Evolutionary conservation across 2,329 filamentous ascomycete species (phyloP), one percentile per base, ranked within the genome.

Genomic region (Microsporum ferrugineum): DNA sequence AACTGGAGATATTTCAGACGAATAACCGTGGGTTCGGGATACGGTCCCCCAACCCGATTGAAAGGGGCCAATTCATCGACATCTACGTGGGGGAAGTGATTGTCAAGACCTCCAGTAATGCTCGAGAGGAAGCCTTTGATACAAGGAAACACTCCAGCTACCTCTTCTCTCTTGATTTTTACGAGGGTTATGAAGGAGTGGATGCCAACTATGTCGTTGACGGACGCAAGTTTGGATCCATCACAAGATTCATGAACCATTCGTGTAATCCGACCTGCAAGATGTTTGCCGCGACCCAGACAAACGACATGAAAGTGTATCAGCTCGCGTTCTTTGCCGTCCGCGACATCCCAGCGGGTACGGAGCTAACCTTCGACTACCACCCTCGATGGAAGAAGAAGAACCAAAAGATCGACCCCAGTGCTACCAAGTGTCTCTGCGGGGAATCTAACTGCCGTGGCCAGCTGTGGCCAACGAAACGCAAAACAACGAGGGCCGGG

Each of bases 331-430:
- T 80, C 61, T 80, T 80, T 43, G 73, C 78, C 0, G 64, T 75
- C 0, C 68, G 69, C 1, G 72, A 76, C 12, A 78, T 80, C 14
- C 68, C 70, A 0, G 69, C 73, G 0, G 69, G 69, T 0, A 76
- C 71, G 0, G 78, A 80, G 59, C 63, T 80, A 0, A 78, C 76
- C 0, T 79, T 80, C 31, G 77, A 79, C 53, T 80, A 80, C 61
- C 74, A 76, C 10, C 75, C 75, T 0, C 27, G 33, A 3, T 36
- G 51, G 51, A 27, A 41, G 3, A 3, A n/a, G 2, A 5, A 31
- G 64, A 53, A 3, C 51, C 59, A 6, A 0, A 68, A 67, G 2
- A 58, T 69, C 5, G 74, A 77, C 5, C 72, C 76, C 0, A 69
- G 68, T 27, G 72, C 75, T 0, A 71, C 76, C 6, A 70, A 68